Conservation (phyloP, 2,329 filamentous ascomycete genomes). For the Fusarium lateritium region DNA sequence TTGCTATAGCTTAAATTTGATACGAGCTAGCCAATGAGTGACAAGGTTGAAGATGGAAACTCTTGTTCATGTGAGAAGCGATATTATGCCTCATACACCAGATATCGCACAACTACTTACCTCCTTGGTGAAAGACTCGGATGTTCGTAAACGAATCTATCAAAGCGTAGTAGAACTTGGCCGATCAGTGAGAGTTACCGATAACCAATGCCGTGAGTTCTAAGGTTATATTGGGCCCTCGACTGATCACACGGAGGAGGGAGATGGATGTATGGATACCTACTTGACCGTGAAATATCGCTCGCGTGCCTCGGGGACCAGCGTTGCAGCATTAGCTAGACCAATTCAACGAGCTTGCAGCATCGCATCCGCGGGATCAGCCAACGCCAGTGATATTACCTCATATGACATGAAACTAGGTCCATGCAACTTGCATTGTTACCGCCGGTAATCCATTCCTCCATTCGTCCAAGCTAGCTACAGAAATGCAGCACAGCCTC, state of each 20-base stretch:
- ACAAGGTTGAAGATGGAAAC: constrained; percentile 1
- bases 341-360: constrained; percentile 33
- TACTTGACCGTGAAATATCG: constrained; percentile 19
- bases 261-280: not conserved
- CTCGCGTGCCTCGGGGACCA: constrained; percentile 34
- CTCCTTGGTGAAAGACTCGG: not conserved
- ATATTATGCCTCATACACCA: not conserved
- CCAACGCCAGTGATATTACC: constrained; percentile 25
- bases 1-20: not conserved
- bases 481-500: constrained; percentile 38
- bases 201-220: constrained; percentile 15
- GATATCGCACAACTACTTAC: not conserved
- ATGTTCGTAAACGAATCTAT: not conserved
- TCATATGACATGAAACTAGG: constrained; percentile 26
- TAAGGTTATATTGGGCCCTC: constrained; percentile 6
- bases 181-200: constrained; percentile 14
- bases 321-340: constrained; percentile 5
- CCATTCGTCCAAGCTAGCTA: constrained; percentile 25
- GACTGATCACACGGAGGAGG: not conserved
- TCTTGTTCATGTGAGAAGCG: constrained; percentile 15
- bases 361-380: constrained; percentile 3
- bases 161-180: constrained; percentile 4
- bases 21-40: constrained; percentile 32
- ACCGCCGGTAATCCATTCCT: constrained; percentile 25
- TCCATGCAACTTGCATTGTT: constrained; percentile 30